These are phyloP conservation scores for Trichomonascaceae sp. DNA, from an alignment of 1,139 yeast genomes.

Conservation along the genomic window DNA sequence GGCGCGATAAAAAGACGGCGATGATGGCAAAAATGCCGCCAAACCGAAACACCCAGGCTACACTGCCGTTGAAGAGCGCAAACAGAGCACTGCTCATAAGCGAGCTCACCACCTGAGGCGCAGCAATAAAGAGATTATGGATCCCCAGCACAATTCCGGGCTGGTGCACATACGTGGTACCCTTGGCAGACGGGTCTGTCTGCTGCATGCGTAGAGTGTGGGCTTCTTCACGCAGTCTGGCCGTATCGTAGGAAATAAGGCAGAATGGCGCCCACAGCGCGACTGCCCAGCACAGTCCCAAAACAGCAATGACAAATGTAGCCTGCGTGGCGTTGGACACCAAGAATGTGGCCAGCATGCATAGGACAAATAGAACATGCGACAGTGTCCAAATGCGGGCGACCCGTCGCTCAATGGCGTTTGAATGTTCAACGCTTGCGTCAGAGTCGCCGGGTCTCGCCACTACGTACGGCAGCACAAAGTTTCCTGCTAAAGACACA, in stretches of 20 bases:
- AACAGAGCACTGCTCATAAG: constrained; percentile 23
- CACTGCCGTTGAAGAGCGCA: constrained; percentile 21
- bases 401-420: constrained; percentile 5
- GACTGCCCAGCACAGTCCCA: constrained; percentile 30
- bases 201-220: neutral
- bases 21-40: constrained; percentile 25
- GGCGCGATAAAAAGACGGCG: constrained; percentile 23
- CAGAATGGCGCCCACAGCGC: constrained; percentile 31
- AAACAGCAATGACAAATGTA: constrained; percentile 21
- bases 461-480: constrained; percentile 21
- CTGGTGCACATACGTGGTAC: constrained; percentile 15
- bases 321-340: constrained; percentile 18
- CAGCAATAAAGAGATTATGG: constrained; percentile 28
- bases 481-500: constrained; percentile 23
- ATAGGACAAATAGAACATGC: constrained; percentile 22
- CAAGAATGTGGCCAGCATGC: constrained; percentile 22
- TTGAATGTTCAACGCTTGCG: neutral
- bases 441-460: constrained; percentile 1
- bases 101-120: constrained; percentile 29
- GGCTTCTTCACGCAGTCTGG: constrained; percentile 15
- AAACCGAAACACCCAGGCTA: constrained; percentile 26
- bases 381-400: constrained; percentile 22
- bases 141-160: constrained; percentile 29
- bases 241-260: constrained; percentile 26
- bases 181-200: neutral